phyloP scores from a whole-genome alignment of 192 early-diverging fungal genomes.

The Coemansia umbellata region DNA sequence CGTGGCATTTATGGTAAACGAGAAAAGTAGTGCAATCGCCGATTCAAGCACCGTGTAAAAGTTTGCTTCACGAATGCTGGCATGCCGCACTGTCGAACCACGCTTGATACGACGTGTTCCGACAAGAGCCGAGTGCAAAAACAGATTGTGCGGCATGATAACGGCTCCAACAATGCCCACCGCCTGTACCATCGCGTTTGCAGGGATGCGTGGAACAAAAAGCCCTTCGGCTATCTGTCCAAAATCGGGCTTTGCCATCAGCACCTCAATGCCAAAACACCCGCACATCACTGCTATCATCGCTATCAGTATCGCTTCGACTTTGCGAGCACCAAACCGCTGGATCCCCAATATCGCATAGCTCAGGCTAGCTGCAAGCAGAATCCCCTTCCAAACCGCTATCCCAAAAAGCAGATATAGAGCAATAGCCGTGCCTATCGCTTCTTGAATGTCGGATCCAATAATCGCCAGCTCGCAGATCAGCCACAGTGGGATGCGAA shows the following conservation, averaged over 20 bases:
- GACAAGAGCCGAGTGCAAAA: constrained; percentile 79
- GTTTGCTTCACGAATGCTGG: constrained; percentile 63
- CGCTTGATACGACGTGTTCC: constrained; percentile 53
- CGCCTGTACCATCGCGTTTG: constrained; percentile 57
- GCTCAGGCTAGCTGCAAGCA: constrained; percentile 76
- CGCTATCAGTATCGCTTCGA: constrained; percentile 70
- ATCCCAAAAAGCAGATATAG: constrained; percentile 72
- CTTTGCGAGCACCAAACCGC: constrained; percentile 60
- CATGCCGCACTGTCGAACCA: constrained; percentile 23
- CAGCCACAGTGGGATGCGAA: constrained; percentile 53
- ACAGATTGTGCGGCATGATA: constrained; percentile 91
- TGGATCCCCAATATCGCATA: constrained; percentile 67
- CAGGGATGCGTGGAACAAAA: constrained; percentile 54
- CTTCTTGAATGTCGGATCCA: constrained; percentile 70
- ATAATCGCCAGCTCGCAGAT: constrained; percentile 66
- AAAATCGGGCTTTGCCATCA: constrained; percentile 52
- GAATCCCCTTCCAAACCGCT: constrained; percentile 65
- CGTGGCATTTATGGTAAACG: constrained; percentile 65
- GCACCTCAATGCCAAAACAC: constrained; percentile 74
- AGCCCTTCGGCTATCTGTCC: constrained; percentile 53
- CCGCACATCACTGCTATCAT: constrained; percentile 68
- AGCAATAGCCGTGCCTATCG: constrained; percentile 89
- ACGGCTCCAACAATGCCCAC: constrained; percentile 66
- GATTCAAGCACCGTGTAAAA: constrained; percentile 67
- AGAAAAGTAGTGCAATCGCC: constrained; percentile 56